Evolutionary conservation across 495 filamentous ascomycete species (phyloP), one percentile per base, ranked within the genome.

Genomic region (Cenococcum geophilum): DNA sequence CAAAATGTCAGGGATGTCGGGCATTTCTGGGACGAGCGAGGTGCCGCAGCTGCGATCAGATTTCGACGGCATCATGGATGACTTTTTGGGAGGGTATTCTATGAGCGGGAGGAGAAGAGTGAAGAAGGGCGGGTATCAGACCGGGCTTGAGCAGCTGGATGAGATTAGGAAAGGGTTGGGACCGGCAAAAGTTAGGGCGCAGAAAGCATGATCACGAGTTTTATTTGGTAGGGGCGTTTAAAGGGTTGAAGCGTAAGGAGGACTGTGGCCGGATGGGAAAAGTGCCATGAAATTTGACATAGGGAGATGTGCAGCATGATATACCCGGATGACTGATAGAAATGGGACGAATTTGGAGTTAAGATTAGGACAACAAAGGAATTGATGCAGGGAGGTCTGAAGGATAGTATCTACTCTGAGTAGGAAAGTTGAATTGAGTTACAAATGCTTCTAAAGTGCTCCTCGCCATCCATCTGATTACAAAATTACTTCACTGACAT

Each of bases 21-120:
- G 68, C 58, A 45, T 72, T 34, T 82, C 79, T 3, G 74, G 54
- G 12, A 63, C 60, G 37, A 68, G 70, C 55, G 67, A 72, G 52
- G 72, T 68, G 27, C 73, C 72, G 71, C 70, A 83, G 75, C 65
- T 83, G 32, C 78, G 83, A 42, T 76, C 80, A 40, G 89, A 95
- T 70, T 95, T 99, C 75, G 85, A 96, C 70, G 80, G 77, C 40
- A 86, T 97, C 70, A 84, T 97, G 79, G 93, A 97, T 73, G 92
- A 97, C 68, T 99, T 99, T 78, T 73, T 97, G 12, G 85, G 83
- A 10, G 81, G 79, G 5, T 89, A 92, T 64, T 83, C 86, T 16
- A 83, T 85, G 71, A 81, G 82, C 62, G 89, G 88, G 2, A 95
- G 90, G 79, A 61, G 52, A 40, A 55, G 69, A 22, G 80, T 92